These are phyloP conservation scores for Schizosaccharomyces lindneri DNA, from an alignment of 805 yeast genomes.

Conservation along the genomic window DNA sequence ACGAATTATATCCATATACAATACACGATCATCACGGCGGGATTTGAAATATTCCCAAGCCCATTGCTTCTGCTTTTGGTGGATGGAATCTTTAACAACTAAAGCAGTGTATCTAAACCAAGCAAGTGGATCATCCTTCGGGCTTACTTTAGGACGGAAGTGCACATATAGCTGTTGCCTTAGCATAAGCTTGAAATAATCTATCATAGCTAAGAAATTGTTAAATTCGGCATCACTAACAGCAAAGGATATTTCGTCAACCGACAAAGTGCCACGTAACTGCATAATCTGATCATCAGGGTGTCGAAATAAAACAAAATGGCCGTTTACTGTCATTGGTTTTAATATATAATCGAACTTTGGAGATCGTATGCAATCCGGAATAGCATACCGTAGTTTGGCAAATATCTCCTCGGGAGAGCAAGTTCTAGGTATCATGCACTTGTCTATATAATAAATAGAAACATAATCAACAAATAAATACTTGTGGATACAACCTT, in stretches of 20 bases:
- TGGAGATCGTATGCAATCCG: slow-evolving; percentile 5
- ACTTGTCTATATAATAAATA: slow-evolving; percentile 61
- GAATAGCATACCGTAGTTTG: slow-evolving; percentile 4
- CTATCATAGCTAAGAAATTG: slow-evolving; percentile 56
- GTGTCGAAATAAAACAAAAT: slow-evolving; percentile 26
- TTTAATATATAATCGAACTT: slow-evolving; percentile 27
- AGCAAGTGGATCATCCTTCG: slow-evolving; percentile 36
- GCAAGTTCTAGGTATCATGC: slow-evolving; percentile 17
- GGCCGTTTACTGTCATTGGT: slow-evolving; percentile 80
- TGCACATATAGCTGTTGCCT: slow-evolving; percentile 53
- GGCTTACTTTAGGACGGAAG: slow-evolving; percentile 32
- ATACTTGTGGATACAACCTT: slow-evolving; percentile 33
- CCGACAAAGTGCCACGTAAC: slow-evolving; percentile 22
- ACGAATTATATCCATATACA: slow-evolving; percentile 40
- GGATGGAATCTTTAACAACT: slow-evolving; percentile 58
- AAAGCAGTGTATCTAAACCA: slow-evolving; percentile 69
- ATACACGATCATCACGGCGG: slow-evolving; percentile 46
- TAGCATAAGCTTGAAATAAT: slow-evolving; percentile 53
- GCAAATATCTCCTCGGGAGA: slow-evolving; percentile 23
- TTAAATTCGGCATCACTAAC: slow-evolving; percentile 67
- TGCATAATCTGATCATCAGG: background rate
- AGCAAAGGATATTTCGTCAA: slow-evolving; percentile 72
- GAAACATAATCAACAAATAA: slow-evolving; percentile 51
- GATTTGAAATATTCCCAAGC: slow-evolving; percentile 61
- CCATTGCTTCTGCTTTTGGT: slow-evolving; percentile 58